These are phyloP conservation scores for Penicillium sp. DNA, from an alignment of 2,329 filamentous ascomycete genomes.

Conservation along the genomic window DNA sequence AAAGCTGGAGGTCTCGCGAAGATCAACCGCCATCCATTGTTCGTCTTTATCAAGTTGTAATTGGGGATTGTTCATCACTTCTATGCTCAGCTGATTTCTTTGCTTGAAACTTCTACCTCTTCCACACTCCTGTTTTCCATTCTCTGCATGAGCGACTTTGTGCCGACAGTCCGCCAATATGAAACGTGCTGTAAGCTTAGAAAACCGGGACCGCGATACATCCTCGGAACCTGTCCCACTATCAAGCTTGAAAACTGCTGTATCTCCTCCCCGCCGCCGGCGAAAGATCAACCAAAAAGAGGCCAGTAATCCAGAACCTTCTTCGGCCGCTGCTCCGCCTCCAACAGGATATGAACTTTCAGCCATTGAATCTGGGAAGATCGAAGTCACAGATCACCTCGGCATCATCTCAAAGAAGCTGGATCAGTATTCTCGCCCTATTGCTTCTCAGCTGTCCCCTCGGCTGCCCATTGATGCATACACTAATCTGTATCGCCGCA, in stretches of 20 bases:
- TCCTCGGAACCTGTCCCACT: background rate
- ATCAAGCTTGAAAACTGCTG: conserved; percentile 22
- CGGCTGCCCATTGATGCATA: conserved; percentile 46
- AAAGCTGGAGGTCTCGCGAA: no score
- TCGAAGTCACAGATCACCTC: conserved; percentile 49
- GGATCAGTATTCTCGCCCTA: conserved; percentile 25
- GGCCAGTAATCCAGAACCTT: background rate
- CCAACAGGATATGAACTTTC: conserved; percentile 30
- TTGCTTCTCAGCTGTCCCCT: conserved; percentile 22
- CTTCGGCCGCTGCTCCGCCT: background rate
- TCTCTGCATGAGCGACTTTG: background rate
- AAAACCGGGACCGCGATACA: background rate
- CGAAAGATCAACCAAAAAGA: background rate
- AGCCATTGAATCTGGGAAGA: conserved; percentile 53
- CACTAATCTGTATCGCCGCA: conserved; percentile 48
- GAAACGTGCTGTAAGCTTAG: conserved; percentile 15
- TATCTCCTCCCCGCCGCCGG: conserved; percentile 30
- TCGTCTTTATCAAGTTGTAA: no score
- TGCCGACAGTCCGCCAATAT: conserved; percentile 3
- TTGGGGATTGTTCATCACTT: no score
- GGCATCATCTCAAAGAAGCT: conserved; percentile 48
- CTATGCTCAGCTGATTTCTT: no score
- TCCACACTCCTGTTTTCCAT: no score
- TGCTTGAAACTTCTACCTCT: no score
- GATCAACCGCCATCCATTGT: no score